These are phyloP conservation scores for Taiozyma onychis DNA, from an alignment of 1,139 yeast species.

Conservation along the genomic window DNA sequence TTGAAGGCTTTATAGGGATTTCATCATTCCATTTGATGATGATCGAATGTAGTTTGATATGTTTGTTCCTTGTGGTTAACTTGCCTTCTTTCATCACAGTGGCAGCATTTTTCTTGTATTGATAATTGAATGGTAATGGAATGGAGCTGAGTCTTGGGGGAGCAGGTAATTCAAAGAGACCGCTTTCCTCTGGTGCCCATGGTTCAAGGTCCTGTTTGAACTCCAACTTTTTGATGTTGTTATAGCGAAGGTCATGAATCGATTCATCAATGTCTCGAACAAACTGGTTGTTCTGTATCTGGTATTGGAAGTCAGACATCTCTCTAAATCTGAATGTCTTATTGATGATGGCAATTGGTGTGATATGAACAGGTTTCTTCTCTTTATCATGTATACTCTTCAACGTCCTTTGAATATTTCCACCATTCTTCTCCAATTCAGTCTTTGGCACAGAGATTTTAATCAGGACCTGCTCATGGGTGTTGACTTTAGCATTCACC, in stretches of 20 bases:
- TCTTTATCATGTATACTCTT: constrained; percentile 18
- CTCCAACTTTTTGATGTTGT: constrained; percentile 31
- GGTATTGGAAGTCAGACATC: constrained; percentile 81
- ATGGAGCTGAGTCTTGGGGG: constrained; percentile 81
- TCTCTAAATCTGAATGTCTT: constrained; percentile 76
- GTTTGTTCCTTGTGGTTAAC: constrained; percentile 31
- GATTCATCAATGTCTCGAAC: constrained; percentile 37
- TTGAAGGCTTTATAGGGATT: constrained; percentile 40
- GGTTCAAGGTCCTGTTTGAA: constrained; percentile 21
- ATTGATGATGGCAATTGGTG: constrained; percentile 65
- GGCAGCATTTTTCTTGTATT: constrained; percentile 53
- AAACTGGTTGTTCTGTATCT: constrained; percentile 52
- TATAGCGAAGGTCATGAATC: constrained; percentile 35
- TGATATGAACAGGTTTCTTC: constrained; percentile 33
- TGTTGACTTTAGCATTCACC: constrained; percentile 44
- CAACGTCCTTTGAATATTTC: constrained; percentile 50
- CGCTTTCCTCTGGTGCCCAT: constrained; percentile 16
- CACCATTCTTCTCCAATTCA: constrained; percentile 40
- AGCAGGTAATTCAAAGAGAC: constrained; percentile 61
- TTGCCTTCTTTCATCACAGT: constrained; percentile 52
- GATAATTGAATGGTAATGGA: constrained; percentile 71
- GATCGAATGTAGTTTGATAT: constrained; percentile 41
- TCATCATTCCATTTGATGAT: constrained; percentile 40
- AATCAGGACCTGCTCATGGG: constrained; percentile 56
- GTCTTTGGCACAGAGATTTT: constrained; percentile 67